Base-by-base conservation (phyloP, 441 rosid species). In the Sinapis alba region DNA sequence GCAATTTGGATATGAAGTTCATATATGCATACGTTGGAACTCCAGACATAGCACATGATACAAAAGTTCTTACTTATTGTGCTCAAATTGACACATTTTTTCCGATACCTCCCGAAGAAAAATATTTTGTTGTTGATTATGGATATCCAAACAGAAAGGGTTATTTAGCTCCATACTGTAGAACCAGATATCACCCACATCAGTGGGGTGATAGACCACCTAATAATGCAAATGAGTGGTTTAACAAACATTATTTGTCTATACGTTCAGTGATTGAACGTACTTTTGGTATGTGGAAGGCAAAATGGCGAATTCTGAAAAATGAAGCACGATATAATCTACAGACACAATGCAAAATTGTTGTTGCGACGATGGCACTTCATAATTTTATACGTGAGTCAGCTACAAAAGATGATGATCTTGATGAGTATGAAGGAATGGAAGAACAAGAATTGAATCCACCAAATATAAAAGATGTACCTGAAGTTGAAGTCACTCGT, bases 261-360 rank as follows among this genome's bases (percentile, higher is more conserved):
- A 26, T 65, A 30, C 64, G 23, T 60, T 60, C 41, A 1, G 59
- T 53, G 18, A 67, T 67, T 30, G 47, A 45, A 6, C 61, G 50
- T 53, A 67, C 20, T 11, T 67, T 51, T 19, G 61, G 61, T 12
- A 61, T 53, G 13, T 62, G 65, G 71, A 53, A 67, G 3, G 28
- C 18, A 18, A 66, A 66, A 0, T 66, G 45, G 47, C 16, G 43
- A 47, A 47, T 47, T 15, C 43, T 66, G 1, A 18, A 27, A 27
- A 66, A 16, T 19, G 12, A 51, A 3, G 28, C 45, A 3, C 3
- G 43, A 1, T 43, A 45, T 5, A 12, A 0, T 18, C 41, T 66
- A 0, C 27, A 66, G 19, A 67, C 61, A 16, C 13, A 19, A 10
- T 67, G 61, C 18, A 47, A 65, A 6, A 65, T 65, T 67, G 19